Base-by-base conservation (phyloP, 805 yeast species). In the Ogataea minuta region DNA sequence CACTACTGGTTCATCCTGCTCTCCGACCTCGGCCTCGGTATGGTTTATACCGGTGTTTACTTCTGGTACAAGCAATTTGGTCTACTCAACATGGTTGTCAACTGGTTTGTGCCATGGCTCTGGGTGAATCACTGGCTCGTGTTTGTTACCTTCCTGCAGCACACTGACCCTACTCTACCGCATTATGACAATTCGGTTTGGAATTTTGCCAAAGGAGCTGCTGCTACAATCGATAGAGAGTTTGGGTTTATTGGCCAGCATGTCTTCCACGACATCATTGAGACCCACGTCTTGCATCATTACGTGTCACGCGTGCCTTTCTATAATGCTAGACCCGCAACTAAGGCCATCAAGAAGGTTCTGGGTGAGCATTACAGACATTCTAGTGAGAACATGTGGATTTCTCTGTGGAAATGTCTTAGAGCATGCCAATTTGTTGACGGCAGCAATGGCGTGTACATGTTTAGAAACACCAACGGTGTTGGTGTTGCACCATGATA, bases 361-460 rank as follows among this genome's bases (percentile, higher is more conserved):
- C 66, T 74, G 72, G 79, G 79, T 43, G 62, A 65, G 24, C 76
- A 72, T 54, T 75, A 75, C 54, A 59, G 69, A 46, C 63, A 72
- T 52, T 54, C 63, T 23, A 77, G 68, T 48, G 79, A 75, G 53
- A 73, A 67, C 59, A 77, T 77, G 82, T 77, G 79, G 77, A 48
- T 54, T 17, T 61, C 76, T 17, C 62, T 77, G 46, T 77, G 84
- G 84, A 71, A 73, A 46, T 65, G 70, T 47, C 64, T 72, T 36
- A 76, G 90, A 63, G 47, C 71, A 44, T 83, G 90, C 63, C 86
- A 81, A 63, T 83, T 74, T 49, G 85, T 83, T 39, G 87, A 79
- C 45, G 86, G 83, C 52, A 73, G 74, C 33, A 67, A 71, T 31
- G 87, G 87, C 45, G 78, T 84, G 48, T 61, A 67, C 62, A 79